Percentiles rank a stretch among this genome's conserved stretches.
Conservation (phyloP, 2,329 filamentous ascomycete species). For the Raffaelea arxii region DNA sequence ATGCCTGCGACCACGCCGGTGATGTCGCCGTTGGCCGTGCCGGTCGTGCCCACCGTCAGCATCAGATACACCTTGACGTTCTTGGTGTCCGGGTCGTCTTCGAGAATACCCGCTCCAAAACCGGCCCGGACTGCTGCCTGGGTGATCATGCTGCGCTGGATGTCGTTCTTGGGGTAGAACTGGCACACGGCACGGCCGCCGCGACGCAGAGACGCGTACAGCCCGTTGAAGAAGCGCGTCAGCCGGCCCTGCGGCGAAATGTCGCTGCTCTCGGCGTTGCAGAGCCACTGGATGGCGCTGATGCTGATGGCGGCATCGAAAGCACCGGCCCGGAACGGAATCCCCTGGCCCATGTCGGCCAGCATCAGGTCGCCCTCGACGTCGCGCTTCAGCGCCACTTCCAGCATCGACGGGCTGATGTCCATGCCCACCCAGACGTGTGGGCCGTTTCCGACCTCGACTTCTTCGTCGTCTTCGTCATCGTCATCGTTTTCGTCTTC, state of each 20-base stretch:
- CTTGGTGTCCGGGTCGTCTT: slow-evolving; percentile 95
- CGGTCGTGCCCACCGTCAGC: slow-evolving; percentile 67
- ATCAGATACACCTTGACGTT: slow-evolving; percentile 95
- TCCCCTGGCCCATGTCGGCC: slow-evolving; percentile 88
- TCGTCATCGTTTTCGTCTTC: slow-evolving; percentile 3
- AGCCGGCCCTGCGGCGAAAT: slow-evolving; percentile 72
- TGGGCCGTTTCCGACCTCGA: slow-evolving; percentile 64
- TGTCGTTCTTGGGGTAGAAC: slow-evolving; percentile 95
- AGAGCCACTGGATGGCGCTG: slow-evolving; percentile 95
- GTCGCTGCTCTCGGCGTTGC: slow-evolving; percentile 84
- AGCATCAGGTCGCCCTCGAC: slow-evolving; percentile 91
- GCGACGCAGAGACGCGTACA: slow-evolving; percentile 75
- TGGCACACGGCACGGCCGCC: slow-evolving; percentile 90
- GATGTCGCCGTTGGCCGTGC: slow-evolving; percentile 56
- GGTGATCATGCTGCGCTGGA: slow-evolving; percentile 86
- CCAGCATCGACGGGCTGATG: slow-evolving; percentile 91
- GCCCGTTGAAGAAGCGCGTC: slow-evolving; percentile 79
- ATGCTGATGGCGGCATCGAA: slow-evolving; percentile 97
- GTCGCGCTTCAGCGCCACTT: slow-evolving; percentile 81
- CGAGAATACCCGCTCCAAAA: slow-evolving; percentile 87
- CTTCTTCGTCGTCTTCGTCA: slow-evolving; percentile 30
- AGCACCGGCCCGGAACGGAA: slow-evolving; percentile 82
- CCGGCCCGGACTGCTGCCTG: slow-evolving; percentile 84
- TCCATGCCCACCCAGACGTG: slow-evolving; percentile 99
- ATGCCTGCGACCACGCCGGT: slow-evolving; percentile 82